Evolutionary conservation across 768 basidiomycete genomes (phyloP).

Genomic region (Termitomyces sp.): DNA sequence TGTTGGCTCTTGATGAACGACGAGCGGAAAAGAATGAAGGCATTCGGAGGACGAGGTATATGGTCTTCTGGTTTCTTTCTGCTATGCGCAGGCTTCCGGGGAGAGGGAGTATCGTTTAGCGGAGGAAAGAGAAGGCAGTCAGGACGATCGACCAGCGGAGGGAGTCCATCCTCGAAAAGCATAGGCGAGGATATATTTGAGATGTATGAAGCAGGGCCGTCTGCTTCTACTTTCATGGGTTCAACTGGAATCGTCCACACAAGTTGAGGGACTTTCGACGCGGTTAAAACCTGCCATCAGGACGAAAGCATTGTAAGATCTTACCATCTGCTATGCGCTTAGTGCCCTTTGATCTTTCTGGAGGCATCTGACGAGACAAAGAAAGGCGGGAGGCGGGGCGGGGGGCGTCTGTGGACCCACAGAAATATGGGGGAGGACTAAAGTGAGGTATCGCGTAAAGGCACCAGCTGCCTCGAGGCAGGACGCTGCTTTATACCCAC

Average conservation of each 20-base stretch:
- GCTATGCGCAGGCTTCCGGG: conserved; percentile 48
- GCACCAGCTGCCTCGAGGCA: conserved; percentile 19
- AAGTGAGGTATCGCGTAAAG: conserved; percentile 21
- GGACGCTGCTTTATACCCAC: conserved; percentile 17
- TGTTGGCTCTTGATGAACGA: conserved; percentile 78
- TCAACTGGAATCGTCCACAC: conserved; percentile 44
- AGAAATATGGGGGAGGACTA: conserved; percentile 12
- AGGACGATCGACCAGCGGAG: conserved; percentile 28
- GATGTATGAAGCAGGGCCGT: conserved; percentile 45
- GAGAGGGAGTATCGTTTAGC: conserved; percentile 25
- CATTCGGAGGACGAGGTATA: conserved; percentile 81
- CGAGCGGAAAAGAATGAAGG: conserved; percentile 83
- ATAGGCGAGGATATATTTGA: conserved; percentile 50
- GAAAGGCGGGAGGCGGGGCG: conserved; percentile 1
- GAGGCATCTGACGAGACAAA: conserved; percentile 35
- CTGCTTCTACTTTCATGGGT: conserved; percentile 18
- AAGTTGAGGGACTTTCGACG: conserved; percentile 32
- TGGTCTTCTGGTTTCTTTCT: conserved; percentile 73
- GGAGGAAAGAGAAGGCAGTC: conserved; percentile 60
- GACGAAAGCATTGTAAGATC: conserved; percentile 11
- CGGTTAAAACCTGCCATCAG: conserved; percentile 6
- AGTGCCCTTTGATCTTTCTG: conserved; percentile 36
- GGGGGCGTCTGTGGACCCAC: conserved; percentile 15
- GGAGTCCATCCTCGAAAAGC: conserved; percentile 47
- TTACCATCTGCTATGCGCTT: conserved; percentile 33